Base-by-base conservation (phyloP, 768 basidiomycete genomes). In the Candolleomyces eurysporus region DNA sequence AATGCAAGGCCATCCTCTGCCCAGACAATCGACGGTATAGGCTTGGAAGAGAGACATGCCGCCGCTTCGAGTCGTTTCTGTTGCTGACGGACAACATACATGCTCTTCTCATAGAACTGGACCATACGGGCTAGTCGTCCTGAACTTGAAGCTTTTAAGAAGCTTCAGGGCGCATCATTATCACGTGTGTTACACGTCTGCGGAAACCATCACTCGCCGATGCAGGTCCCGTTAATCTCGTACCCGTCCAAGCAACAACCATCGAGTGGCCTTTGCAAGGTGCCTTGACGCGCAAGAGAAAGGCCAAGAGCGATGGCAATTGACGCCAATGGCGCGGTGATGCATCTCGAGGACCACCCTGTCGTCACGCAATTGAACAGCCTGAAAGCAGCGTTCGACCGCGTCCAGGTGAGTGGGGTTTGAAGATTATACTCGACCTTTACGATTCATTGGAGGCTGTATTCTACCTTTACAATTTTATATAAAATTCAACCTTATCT, bases 291-390 rank as follows among this genome's bases (percentile, higher is more conserved):
- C 13, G 13, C 42, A 43, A 43, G 13, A 46, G 17, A 46, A 21
- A 1, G 8, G 45, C 7, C 45, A 46, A 46, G 19, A 51, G 7
- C 21, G 49, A 19, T 51, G n/a, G 21, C 36, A 36, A 36, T 7
- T 11, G 49, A 19, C 49, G 17, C 13, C 49, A 30, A 31, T 21
- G 30, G 49, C 3, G 22, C 36, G 36, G 54, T 9, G n/a, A 4
- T 22, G 40, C 16, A 56, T 40, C 39, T 43, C 57, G 73, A 74
- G 55, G 78, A 78, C 22, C 81, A 84, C 57, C 82, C 84, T 48
- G 68, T 84, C 48, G 64, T 73, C 40, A 68, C 77, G 8, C 83
- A 85, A 69, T 72, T 85, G 22, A 66, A 72, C 17, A 80, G 78
- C 64, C 75, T 85, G 45, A 75, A 78, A 60, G 66, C 71, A n/a